Conservation (phyloP, 352 stramenopile genomes). For the Globisporangium cystogenes region DNA sequence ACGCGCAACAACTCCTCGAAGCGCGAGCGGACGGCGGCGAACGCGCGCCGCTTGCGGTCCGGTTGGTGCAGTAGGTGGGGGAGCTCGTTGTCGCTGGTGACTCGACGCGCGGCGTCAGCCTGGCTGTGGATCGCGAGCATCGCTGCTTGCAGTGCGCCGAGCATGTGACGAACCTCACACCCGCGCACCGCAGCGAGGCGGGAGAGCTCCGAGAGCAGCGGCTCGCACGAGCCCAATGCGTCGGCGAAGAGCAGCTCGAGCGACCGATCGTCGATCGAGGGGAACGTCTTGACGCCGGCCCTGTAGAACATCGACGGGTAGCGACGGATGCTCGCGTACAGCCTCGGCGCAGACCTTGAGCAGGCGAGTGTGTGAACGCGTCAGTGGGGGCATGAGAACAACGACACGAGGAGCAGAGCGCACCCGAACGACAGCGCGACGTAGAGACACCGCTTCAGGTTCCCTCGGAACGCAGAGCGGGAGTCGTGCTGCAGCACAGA, state of each 20-base stretch:
- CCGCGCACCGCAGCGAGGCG: background rate
- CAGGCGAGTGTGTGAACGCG: too few relatives aligned
- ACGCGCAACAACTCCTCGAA: slow-evolving; percentile 44
- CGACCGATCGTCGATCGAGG: slow-evolving; percentile 7
- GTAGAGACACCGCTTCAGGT: slow-evolving; percentile 46
- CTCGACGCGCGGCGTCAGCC: background rate
- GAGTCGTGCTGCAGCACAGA: background rate
- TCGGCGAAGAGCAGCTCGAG: slow-evolving; percentile 23
- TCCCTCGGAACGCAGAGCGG: slow-evolving; percentile 40
- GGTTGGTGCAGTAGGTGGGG: background rate
- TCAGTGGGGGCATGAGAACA: too few relatives aligned
- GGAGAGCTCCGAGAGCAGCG: slow-evolving; percentile 4
- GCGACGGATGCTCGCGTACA: slow-evolving; percentile 30
- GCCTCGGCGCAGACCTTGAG: slow-evolving; percentile 19
- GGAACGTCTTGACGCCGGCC: slow-evolving; percentile 38
- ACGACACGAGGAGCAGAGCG: background rate
- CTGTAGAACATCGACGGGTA: slow-evolving; percentile 44
- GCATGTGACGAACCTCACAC: background rate
- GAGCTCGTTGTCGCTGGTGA: too few relatives aligned
- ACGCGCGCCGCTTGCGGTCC: slow-evolving; percentile 15
- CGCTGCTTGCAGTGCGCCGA: background rate
- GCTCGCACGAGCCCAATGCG: slow-evolving; percentile 1
- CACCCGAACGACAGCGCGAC: slow-evolving; percentile 45
- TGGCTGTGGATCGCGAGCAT: slow-evolving; percentile 9
- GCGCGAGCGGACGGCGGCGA: slow-evolving; percentile 20